Conservation (phyloP, 176 grass and related monocot species). For the Poa pratensis region DNA sequence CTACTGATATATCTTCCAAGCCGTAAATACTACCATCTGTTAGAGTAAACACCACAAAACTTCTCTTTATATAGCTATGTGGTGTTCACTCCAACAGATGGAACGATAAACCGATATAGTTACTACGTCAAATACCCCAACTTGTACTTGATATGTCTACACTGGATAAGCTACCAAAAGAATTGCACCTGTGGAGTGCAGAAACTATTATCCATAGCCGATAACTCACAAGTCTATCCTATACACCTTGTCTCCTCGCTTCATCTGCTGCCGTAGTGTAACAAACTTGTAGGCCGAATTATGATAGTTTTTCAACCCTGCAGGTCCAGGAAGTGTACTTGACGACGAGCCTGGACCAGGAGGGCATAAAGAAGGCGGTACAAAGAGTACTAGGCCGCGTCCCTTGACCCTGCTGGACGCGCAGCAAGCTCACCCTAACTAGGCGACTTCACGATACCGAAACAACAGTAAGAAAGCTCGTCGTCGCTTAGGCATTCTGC, state of each 20-base stretch:
- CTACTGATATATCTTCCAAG: background rate
- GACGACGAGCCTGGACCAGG: constrained; percentile 86
- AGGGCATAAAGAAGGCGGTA: constrained; percentile 85
- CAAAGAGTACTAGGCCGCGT: constrained; percentile 82
- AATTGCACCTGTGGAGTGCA: background rate
- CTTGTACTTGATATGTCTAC: background rate
- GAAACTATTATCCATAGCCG: background rate
- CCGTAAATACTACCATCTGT: background rate
- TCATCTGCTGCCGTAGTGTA: background rate
- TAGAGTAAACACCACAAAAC: background rate
- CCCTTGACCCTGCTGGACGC: constrained; percentile 52
- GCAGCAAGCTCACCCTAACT: background rate
- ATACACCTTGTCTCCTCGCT: background rate
- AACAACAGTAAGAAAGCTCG: background rate
- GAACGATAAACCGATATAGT: background rate
- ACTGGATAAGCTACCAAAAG: background rate
- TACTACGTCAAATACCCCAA: background rate
- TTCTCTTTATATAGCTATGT: background rate
- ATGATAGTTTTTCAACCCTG: constrained; percentile 1
- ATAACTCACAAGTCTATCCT: background rate
- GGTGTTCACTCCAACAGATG: no score
- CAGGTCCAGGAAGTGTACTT: constrained; percentile 97
- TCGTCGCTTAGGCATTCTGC: background rate
- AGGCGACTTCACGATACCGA: constrained; percentile 17
- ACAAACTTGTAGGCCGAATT: background rate